Evolutionary conservation across 164 flowering plant species (phyloP).

Genomic region (Stephania yunnanensis): DNA sequence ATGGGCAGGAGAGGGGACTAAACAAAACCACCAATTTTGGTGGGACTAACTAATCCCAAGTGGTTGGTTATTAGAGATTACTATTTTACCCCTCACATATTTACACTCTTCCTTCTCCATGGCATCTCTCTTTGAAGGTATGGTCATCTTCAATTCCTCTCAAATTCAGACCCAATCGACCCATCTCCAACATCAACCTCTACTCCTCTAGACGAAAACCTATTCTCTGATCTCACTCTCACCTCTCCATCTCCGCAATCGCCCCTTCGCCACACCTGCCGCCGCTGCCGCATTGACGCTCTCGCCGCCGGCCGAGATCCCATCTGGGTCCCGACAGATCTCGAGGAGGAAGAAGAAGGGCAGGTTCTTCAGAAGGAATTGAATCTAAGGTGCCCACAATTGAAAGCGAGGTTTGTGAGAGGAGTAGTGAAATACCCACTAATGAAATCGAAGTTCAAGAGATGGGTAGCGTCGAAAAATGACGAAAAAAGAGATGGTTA

Average conservation of each 20-base stretch:
- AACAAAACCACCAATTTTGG: too few species aligned
- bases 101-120: too few species aligned
- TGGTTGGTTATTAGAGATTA: too few species aligned
- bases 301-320: not conserved
- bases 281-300: slow-evolving; percentile 6
- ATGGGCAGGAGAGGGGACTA: too few species aligned
- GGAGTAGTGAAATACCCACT: too few species aligned
- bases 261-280: too few species aligned
- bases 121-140: slow-evolving; percentile 74
- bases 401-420: too few species aligned
- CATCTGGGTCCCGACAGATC: slow-evolving; percentile 22
- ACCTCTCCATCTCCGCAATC: slow-evolving; percentile 21
- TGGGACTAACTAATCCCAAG: too few species aligned
- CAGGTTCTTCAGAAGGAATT: slow-evolving; percentile 19
- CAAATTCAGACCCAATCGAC: slow-evolving; percentile 9
- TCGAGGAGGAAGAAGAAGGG: slow-evolving; percentile 57
- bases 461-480: not conserved
- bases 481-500: not conserved
- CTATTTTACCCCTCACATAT: too few species aligned
- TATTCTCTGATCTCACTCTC: slow-evolving; percentile 59
- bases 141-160: slow-evolving; percentile 51
- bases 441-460: too few species aligned
- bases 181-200: slow-evolving; percentile 13
- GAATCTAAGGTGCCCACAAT: not conserved
- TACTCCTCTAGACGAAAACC: slow-evolving; percentile 58